Evolutionary conservation across 352 stramenopile genomes (phyloP).

Genomic region (Pythium guiyangense): DNA sequence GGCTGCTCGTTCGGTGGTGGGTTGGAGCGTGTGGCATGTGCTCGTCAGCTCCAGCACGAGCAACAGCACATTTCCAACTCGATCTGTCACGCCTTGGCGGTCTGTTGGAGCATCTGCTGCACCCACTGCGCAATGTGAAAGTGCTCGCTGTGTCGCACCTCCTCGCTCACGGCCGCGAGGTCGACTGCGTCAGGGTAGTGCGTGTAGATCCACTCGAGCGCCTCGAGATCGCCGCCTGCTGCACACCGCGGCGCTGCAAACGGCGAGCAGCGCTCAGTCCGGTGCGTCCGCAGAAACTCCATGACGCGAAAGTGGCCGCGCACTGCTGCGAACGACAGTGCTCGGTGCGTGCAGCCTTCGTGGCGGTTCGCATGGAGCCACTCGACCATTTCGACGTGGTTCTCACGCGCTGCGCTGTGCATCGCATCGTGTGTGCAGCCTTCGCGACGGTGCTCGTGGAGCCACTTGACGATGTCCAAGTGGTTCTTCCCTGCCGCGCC

Average conservation of each 20-base stretch:
- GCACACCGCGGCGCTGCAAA: background rate
- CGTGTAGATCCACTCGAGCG: background rate
- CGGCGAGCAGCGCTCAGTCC: background rate
- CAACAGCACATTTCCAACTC: too few species aligned
- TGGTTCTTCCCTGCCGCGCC: constrained; percentile 1
- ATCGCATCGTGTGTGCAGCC: constrained; percentile 11
- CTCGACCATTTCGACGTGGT: constrained; percentile 6
- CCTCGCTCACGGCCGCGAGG: background rate
- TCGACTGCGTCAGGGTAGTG: constrained; percentile 2
- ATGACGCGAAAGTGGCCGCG: constrained; percentile 1
- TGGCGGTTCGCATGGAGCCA: constrained; percentile 12
- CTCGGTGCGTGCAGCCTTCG: constrained; percentile 7
- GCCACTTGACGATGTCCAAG: constrained; percentile 5
- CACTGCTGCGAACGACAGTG: background rate
- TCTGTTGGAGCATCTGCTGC: background rate
- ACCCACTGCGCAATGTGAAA: constrained; percentile 9
- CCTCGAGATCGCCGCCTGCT: constrained; percentile 2
- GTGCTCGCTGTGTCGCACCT: background rate
- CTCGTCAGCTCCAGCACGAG: too few species aligned
- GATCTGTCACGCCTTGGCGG: too few species aligned
- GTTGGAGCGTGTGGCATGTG: too few species aligned
- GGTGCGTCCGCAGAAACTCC: constrained; percentile 6
- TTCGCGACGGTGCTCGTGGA: constrained; percentile 5
- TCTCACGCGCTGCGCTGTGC: background rate
- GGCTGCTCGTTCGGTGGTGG: too few species aligned